Evolutionary conservation across 306 rosid species (phyloP).

Genomic region (Casuarina equisetifolia): DNA sequence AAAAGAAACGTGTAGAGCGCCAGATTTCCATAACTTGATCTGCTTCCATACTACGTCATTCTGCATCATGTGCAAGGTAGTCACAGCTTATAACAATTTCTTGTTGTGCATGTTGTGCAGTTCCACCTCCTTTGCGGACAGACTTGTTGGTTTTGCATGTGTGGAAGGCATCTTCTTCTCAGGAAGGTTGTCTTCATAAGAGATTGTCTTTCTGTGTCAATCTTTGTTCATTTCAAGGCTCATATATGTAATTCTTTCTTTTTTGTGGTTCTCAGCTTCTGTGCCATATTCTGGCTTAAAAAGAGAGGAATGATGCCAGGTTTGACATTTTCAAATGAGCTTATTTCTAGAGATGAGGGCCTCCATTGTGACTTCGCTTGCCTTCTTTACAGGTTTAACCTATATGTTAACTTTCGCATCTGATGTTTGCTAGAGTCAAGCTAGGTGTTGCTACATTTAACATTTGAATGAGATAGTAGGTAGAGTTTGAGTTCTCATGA

Average conservation of each 20-base stretch:
- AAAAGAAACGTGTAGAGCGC: not conserved
- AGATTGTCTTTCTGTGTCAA: not conserved
- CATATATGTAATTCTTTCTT: conserved; percentile 10
- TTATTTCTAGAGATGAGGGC: conserved; percentile 94
- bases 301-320: conserved; percentile 93
- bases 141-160: conserved; percentile 90
- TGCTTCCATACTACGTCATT: not conserved
- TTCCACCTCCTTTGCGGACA: conserved; percentile 72
- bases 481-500: not conserved
- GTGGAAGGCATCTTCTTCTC: conserved; percentile 94
- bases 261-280: conserved; percentile 61
- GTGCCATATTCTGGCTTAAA: conserved; percentile 96
- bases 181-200: conserved; percentile 63
- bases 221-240: conserved; percentile 18
- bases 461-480: conserved; percentile 18
- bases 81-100: conserved; percentile 23
- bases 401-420: conserved; percentile 13
- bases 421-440: conserved; percentile 12
- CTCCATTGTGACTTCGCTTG: conserved; percentile 98
- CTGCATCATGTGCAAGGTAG: conserved; percentile 10
- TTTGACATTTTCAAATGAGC: conserved; percentile 86
- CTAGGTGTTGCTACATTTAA: not conserved
- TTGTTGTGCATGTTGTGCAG: conserved; percentile 49
- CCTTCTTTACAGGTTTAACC: conserved; percentile 69
- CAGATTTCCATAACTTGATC: not conserved